These are phyloP conservation scores for Porcisia hertigi DNA, from an alignment of 208 protist genomes.

Conservation along the genomic window DNA sequence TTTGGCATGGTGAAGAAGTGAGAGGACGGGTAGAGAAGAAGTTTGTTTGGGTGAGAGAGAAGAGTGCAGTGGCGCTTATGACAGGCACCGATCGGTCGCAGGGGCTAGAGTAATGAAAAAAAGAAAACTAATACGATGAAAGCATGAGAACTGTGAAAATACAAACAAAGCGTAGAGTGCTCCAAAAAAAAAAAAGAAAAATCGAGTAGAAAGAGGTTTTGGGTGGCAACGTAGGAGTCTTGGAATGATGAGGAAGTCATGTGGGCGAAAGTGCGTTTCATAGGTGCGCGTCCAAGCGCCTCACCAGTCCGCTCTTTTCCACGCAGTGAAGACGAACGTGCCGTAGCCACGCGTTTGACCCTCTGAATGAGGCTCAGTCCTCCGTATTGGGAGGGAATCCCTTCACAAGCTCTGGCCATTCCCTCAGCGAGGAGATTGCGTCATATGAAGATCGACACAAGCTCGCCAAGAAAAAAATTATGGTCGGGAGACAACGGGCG, in stretches of 20 bases:
- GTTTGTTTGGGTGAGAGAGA: background rate
- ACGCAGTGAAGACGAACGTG: background rate
- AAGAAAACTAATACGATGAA: background rate
- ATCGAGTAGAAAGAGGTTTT: background rate
- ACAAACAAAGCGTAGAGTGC: background rate
- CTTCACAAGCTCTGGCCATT: background rate
- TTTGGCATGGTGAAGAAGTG: constrained; percentile 20
- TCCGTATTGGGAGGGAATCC: too few species aligned
- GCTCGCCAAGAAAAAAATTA: background rate
- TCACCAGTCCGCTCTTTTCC: background rate
- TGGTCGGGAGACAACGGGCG: background rate
- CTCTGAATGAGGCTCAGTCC: background rate
- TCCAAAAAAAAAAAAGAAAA: background rate
- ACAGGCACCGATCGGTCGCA: background rate
- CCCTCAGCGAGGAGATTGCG: background rate
- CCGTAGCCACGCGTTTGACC: background rate
- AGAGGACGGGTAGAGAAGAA: background rate
- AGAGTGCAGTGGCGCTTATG: background rate
- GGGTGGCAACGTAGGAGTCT: background rate
- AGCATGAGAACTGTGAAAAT: background rate
- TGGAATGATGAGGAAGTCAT: too few species aligned
- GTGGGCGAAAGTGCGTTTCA: background rate
- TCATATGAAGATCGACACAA: background rate
- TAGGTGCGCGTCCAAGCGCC: background rate
- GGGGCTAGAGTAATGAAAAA: background rate